Evolutionary conservation across 2,329 filamentous ascomycete species (phyloP), one percentile per base, ranked within the genome.

Genomic region (Gremmenia infestans): DNA sequence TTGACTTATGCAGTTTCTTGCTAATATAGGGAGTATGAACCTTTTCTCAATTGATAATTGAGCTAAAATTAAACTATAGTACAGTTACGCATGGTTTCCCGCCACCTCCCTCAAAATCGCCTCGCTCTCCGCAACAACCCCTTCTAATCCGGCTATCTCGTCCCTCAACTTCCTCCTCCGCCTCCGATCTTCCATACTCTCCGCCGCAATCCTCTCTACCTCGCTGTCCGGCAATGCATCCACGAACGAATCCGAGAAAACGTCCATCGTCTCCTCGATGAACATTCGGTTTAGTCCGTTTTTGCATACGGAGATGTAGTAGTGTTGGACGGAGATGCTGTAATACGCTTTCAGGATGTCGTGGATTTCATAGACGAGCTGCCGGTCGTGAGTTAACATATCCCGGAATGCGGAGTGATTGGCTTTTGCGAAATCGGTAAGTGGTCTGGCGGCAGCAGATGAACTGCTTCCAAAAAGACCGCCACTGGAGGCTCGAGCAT

Each of bases 311-410:
- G 32, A 32, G n/a, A 48, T 19, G n/a, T 15, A 25, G n/a, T 48
- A 53, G n/a, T 48, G 51, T 19, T 53, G 42, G 12, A 48, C 37
- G 4, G 43, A 47, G 4, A 19, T 48, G 17, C 22, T 48, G 19
- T 55, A 59, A 40, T 37, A 40, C 50, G 45, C 63, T 68, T 63
- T 62, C 55, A 53, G 49, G 35, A 51, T 54, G 35, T 54, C 52
- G 5, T 57, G 45, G 5, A 57, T 46, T n/a, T 54, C 45, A 32
- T 53, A 50, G 5, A 54, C 46, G 9, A 50, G 12, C 43, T 56
- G 54, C 36, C 46, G 40, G 22, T 56, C 40, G 25, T 23, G 15
- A 52, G 19, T 55, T 15, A 45, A 2, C 3, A 53, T 28, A 17
- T 46, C 43, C 1, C 47, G 45, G 11, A 53, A 15, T 9, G 12